Evolutionary conservation across 2,329 filamentous ascomycete species (phyloP).

Genomic region (Hypoxylon sp.): DNA sequence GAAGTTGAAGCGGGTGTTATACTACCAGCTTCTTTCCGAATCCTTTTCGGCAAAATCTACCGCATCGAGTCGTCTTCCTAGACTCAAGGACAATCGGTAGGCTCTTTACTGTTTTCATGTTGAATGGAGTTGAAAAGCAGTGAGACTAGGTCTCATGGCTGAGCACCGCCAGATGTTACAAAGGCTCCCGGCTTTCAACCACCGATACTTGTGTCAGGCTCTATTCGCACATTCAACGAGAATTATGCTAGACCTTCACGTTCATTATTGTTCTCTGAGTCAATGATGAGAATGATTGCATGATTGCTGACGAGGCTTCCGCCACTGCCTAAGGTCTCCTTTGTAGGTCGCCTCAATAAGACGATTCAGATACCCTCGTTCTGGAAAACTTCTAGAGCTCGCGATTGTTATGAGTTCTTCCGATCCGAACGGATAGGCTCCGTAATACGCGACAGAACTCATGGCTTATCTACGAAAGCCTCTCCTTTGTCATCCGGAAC

Average conservation of each 20-base stretch:
- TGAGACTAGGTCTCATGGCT: constrained; percentile 29
- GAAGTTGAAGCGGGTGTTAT: neutral
- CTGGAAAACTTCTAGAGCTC: constrained; percentile 42
- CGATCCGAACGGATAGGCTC: constrained; percentile 17
- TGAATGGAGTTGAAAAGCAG: neutral
- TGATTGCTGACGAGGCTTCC: constrained; percentile 30
- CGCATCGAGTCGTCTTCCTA: constrained; percentile 1
- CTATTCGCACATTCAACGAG: constrained; percentile 33
- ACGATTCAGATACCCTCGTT: constrained; percentile 37
- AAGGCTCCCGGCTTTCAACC: constrained; percentile 29
- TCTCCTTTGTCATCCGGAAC: constrained; percentile 37
- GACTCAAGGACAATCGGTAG: neutral
- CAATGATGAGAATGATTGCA: constrained; percentile 33
- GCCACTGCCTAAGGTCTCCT: constrained; percentile 16
- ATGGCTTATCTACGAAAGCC: constrained; percentile 31
- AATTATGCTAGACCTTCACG: constrained; percentile 22
- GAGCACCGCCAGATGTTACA: constrained; percentile 18
- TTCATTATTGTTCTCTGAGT: constrained; percentile 29
- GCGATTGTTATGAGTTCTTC: constrained; percentile 14
- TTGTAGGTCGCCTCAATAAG: constrained; percentile 44
- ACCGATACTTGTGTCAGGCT: constrained; percentile 30
- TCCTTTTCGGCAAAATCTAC: neutral
- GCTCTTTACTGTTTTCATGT: constrained; percentile 8
- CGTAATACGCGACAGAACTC: constrained; percentile 15
- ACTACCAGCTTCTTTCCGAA: constrained; percentile 4